Percentiles rank a stretch among this genome's conserved stretches.
Evolutionary conservation across 768 basidiomycete genomes (phyloP).

Genomic region (Russula sp.): DNA sequence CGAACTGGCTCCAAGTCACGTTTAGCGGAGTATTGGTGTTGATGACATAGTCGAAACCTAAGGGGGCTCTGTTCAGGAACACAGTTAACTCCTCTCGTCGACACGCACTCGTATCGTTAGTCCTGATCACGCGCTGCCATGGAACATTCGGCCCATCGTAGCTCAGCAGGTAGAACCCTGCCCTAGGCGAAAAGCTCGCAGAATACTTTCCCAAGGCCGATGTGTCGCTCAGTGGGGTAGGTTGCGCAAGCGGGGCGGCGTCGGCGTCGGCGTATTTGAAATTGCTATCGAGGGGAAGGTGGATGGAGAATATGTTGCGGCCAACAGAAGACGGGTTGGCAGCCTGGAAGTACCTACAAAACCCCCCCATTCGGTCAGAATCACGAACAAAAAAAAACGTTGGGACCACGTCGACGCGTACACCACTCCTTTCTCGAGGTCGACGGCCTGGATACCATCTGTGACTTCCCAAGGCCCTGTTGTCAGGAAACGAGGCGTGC

Average conservation of each 20-base stretch:
- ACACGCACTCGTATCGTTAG: slow-evolving; percentile 36
- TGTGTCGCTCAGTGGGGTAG: slow-evolving; percentile 47
- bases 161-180: slow-evolving; percentile 73
- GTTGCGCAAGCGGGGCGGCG: slow-evolving; percentile 28
- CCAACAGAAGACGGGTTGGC: slow-evolving; percentile 76
- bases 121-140: slow-evolving; percentile 73
- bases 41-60: slow-evolving; percentile 61
- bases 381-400: slow-evolving; percentile 2
- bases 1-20: slow-evolving; percentile 57
- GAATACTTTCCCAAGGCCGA: slow-evolving; percentile 49
- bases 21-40: slow-evolving; percentile 64
- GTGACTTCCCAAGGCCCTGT: slow-evolving; percentile 88
- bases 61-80: neutral
- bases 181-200: slow-evolving; percentile 75
- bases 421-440: slow-evolving; percentile 61
- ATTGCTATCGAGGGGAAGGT: slow-evolving; percentile 48
- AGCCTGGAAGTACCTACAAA: slow-evolving; percentile 75
- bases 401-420: slow-evolving; percentile 35
- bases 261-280: slow-evolving; percentile 19
- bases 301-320: slow-evolving; percentile 75
- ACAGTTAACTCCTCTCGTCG: too few species aligned
- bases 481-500: slow-evolving; percentile 76
- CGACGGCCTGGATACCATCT: slow-evolving; percentile 62
- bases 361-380: neutral
- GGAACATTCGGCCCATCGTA: slow-evolving; percentile 82